phyloP scores from a whole-genome alignment of 2,329 filamentous ascomycete species.

The Colletotrichum sojae region DNA sequence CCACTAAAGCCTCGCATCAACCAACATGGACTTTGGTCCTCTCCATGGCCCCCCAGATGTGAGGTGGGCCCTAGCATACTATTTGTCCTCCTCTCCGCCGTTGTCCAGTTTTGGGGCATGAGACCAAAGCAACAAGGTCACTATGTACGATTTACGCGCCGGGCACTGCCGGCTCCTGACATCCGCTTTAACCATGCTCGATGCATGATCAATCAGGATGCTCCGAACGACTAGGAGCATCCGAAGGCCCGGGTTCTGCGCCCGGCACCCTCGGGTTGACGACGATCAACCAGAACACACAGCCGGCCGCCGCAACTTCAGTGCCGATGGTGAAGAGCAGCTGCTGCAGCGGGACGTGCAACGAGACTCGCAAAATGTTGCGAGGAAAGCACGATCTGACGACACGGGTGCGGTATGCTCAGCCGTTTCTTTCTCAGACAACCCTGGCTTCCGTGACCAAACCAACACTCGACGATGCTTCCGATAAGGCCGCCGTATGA shows the following conservation, averaged over 20 bases:
- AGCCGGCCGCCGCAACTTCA: constrained; percentile 5
- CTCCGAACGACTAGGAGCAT: neutral
- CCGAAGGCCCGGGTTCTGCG: neutral
- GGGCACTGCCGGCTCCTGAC: neutral
- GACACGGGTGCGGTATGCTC: neutral
- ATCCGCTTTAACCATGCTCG: constrained; percentile 5
- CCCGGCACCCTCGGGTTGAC: neutral
- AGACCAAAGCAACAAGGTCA: constrained; percentile 32
- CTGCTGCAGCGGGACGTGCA: neutral
- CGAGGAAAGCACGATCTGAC: neutral
- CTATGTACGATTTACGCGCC: constrained; percentile 42
- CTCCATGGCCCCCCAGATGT: neutral
- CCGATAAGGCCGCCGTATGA: neutral
- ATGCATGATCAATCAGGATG: neutral
- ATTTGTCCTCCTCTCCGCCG: constrained; percentile 32
- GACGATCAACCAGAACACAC: neutral
- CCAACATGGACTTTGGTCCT: constrained; percentile 2
- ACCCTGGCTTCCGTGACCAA: neutral
- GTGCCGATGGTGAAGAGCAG: neutral
- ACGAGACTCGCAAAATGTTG: neutral
- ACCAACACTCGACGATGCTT: neutral
- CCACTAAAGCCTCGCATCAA: constrained; percentile 11
- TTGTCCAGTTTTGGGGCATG: constrained; percentile 16
- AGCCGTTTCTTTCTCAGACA: neutral
- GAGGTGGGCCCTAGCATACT: constrained; percentile 27